phyloP scores from a whole-genome alignment of 192 early-diverging fungal genomes.

The Gonapodya prolifera region DNA sequence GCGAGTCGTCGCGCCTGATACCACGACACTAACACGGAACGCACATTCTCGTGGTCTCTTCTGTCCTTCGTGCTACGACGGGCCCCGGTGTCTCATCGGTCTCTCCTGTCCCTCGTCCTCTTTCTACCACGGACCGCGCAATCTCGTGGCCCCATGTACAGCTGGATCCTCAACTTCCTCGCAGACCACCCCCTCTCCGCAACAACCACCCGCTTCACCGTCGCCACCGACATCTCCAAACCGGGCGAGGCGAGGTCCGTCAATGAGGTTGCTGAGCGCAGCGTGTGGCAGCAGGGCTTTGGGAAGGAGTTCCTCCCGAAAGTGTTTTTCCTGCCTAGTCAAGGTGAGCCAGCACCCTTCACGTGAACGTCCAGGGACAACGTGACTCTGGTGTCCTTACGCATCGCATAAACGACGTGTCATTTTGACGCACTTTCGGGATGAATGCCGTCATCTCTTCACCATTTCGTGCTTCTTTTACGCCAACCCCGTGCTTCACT shows the following conservation, averaged over 20 bases:
- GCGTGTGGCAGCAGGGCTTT: not conserved
- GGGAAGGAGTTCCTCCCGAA: constrained; percentile 15
- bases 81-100: too few species aligned
- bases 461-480: not conserved
- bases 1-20: not conserved
- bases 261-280: constrained; percentile 13
- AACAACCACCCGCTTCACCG: constrained; percentile 32
- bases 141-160: too few species aligned
- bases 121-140: too few species aligned
- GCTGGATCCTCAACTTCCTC: constrained; percentile 31
- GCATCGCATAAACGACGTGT: constrained; percentile 1
- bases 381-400: too few species aligned
- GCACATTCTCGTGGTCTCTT: too few species aligned
- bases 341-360: constrained; percentile 18
- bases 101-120: too few species aligned
- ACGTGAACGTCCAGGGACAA: not conserved
- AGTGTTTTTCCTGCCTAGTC: constrained; percentile 46
- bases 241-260: constrained; percentile 29
- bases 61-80: too few species aligned
- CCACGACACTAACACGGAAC: too few species aligned
- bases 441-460: constrained; percentile 11
- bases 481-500: not conserved
- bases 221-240: constrained; percentile 30
- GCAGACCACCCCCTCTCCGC: constrained; percentile 31
- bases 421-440: constrained; percentile 10